Base-by-base conservation (phyloP, 2,329 filamentous ascomycete species). In the Acrodontium crateriforme region DNA sequence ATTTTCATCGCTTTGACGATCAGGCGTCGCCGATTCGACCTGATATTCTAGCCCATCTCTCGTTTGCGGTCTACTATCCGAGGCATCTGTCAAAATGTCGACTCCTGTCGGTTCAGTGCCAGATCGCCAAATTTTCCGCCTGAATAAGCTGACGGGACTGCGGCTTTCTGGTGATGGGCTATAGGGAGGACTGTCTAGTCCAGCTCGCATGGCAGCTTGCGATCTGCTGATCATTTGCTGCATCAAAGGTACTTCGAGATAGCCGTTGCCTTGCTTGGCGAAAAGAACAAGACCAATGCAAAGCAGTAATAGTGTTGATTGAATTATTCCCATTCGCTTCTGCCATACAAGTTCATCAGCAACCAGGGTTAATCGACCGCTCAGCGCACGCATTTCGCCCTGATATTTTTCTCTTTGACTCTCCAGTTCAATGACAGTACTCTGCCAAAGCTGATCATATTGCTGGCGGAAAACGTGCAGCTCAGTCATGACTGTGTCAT, bases 361-460 rank as follows among this genome's bases (percentile, higher is more conserved):
- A 8, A 98, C 68, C 17, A 95, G 66, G 32, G 80, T 85, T 21
- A 98, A 69, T 14, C 89, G 71, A 6, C 74, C 62, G 44, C 76
- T 81, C 29, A 95, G 66, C 3, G 85, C 85, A 22, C 84, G 65
- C 35, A 92, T 77, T 49, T 95, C 85, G 30, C 74, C 69, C 46
- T 85, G 74, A 10, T 81, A 81, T 41, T 83, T 76, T 47, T 92
- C 79, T 22, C 83, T 75, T 52, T 94, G 87, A 22, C 74, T 76
- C 50, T 94, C 84, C 9, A 95, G 70, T 16, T 91, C 85, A 30
- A 93, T 76, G 13, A 94, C 78, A 8, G 91, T 94, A 12, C 80
- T 87, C 54, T 93, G 85, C 85, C 87, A 95, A 9, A 95, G 74
- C 47, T 94, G 82, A 49, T 95, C 87, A 53, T 95, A 95, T 51